Percentiles rank a stretch among this genome's conserved stretches.
phyloP scores from a whole-genome alignment of 495 filamentous ascomycete genomes.

The Penicillium cinerascens region DNA sequence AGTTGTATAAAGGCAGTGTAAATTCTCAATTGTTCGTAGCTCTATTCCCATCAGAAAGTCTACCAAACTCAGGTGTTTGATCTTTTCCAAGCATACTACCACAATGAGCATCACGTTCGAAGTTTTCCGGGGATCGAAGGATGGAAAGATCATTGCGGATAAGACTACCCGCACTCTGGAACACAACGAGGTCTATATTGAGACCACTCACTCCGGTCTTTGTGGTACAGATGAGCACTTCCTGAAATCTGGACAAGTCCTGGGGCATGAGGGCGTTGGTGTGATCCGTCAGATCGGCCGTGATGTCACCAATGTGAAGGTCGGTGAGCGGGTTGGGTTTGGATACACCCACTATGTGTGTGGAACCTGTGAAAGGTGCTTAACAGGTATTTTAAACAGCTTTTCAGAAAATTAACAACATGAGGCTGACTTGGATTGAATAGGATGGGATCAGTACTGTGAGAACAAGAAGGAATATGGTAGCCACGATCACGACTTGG shows the following conservation, averaged over 20 bases:
- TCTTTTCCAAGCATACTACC: not conserved
- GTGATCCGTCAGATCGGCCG: constrained; percentile 50
- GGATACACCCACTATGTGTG: constrained; percentile 48
- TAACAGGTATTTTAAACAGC: constrained; percentile 34
- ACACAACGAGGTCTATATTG: constrained; percentile 41
- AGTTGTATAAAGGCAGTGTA: not conserved
- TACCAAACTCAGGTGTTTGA: not conserved
- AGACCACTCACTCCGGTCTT: constrained; percentile 45
- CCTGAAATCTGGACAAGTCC: constrained; percentile 18
- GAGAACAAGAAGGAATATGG: constrained; percentile 48
- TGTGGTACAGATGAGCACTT: constrained; percentile 44
- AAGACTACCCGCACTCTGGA: constrained; percentile 26
- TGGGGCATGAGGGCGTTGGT: constrained; percentile 56
- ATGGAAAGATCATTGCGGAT: constrained; percentile 29
- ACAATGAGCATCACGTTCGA: constrained; percentile 31
- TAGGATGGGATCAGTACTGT: constrained; percentile 50
- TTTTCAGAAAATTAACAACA: not conserved
- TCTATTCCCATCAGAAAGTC: not conserved
- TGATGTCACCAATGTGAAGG: constrained; percentile 41
- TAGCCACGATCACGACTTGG: constrained; percentile 45
- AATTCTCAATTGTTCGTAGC: not conserved
- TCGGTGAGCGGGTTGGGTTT: constrained; percentile 53
- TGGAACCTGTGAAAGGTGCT: constrained; percentile 50
- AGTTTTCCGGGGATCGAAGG: constrained; percentile 31
- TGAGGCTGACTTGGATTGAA: not conserved